Evolutionary conservation across 2,329 filamentous ascomycete species (phyloP), one percentile per base, ranked within the genome.

Genomic region (Thermothelomyces thermophilus): DNA sequence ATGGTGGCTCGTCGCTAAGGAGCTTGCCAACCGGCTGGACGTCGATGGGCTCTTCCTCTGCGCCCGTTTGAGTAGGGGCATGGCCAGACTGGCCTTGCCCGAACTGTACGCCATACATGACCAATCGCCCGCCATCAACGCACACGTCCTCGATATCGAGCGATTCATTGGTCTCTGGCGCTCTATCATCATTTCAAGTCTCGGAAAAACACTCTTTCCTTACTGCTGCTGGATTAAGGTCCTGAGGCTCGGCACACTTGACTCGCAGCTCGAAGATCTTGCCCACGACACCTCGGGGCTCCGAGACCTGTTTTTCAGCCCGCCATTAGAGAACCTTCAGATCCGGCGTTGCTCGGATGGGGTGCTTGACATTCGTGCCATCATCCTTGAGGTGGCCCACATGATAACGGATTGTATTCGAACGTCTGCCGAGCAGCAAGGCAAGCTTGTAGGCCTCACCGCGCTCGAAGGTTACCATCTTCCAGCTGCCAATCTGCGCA

Each of bases 171-270:
- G 77, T 6, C 64, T 86, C 42, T 89, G 85, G 85, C 76, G 77
- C 44, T 82, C 82, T 2, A 78, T 88, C 56, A 77, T 86, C 50
- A 68, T 81, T 7, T 88, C 84, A 8, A 80, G 80, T 50, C 66
- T 83, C 37, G 77, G 74, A 20, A 67, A 70, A 55, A 86, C 84
- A 0, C 68, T 79, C 16, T 84, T 81, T 54, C 83, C 84, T 0
- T 90, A 90, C 62, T 85, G 79, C 59, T 72, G 78, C 33, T 87
- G 85, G 64, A 77, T 88, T 48, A 79, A 76, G 49, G 71, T 73
- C 22, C 70, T 89, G 33, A 79, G 84, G 56, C 72, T 88, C 9
- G 71, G 79, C 46, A 79, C 84, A 60, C 70, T 88, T 1, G 66
- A 70, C 10, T 68, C 79, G 35, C 70, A 86, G 19, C 70, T 88